phyloP scores from a whole-genome alignment of 2,329 filamentous ascomycete species.

The Alternaria infectoria region DNA sequence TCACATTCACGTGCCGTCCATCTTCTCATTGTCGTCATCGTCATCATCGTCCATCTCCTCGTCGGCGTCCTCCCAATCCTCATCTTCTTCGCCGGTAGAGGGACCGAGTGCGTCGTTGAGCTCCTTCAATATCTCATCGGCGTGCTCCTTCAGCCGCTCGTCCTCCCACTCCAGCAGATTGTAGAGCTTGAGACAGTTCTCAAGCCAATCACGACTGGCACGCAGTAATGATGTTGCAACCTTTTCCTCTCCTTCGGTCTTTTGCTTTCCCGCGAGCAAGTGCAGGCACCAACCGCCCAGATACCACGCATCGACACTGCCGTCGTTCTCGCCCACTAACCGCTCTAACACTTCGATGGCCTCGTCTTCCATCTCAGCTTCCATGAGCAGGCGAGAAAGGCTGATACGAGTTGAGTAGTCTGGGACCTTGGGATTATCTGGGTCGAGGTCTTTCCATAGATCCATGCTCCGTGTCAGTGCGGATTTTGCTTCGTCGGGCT shows the following conservation, averaged over 20 bases:
- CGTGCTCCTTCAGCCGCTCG: conserved; percentile 76
- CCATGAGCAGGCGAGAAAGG: conserved; percentile 84
- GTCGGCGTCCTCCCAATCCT: conserved; percentile 50
- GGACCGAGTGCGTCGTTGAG: conserved; percentile 55
- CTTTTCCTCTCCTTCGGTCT: conserved; percentile 60
- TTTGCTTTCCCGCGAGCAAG: conserved; percentile 74
- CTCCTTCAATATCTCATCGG: conserved; percentile 69
- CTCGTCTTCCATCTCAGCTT: conserved; percentile 83
- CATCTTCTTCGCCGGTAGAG: conserved; percentile 50
- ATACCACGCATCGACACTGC: conserved; percentile 96
- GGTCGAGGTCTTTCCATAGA: conserved; percentile 80
- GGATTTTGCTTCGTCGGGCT: conserved; percentile 77
- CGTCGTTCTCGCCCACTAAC: conserved; percentile 85
- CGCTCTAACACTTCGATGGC: conserved; percentile 85
- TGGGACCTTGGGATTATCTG: conserved; percentile 75
- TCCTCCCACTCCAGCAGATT: conserved; percentile 82
- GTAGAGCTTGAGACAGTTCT: conserved; percentile 81
- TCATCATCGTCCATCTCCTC: conserved; percentile 44
- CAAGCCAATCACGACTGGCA: conserved; percentile 82
- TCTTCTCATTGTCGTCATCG: conserved; percentile 36
- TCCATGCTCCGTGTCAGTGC: conserved; percentile 81
- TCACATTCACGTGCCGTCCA: conserved; percentile 46
- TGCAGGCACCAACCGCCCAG: conserved; percentile 93
- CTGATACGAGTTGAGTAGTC: conserved; percentile 87
- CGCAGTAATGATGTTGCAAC: conserved; percentile 65